Conservation (phyloP, 2,329 filamentous ascomycete genomes). For the Cercospora sp. region DNA sequence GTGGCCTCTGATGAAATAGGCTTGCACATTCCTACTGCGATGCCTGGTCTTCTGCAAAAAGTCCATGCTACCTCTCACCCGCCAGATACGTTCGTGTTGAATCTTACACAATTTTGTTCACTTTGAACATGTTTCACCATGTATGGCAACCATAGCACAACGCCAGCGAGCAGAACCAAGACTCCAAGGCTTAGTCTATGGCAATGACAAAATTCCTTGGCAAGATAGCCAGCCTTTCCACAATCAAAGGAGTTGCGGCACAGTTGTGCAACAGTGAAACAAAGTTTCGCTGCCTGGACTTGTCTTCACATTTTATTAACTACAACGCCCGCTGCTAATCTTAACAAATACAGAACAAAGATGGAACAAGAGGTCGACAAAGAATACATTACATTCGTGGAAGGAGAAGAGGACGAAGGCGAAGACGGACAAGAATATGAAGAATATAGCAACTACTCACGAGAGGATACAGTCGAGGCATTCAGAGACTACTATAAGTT, state of each 20-base stretch:
- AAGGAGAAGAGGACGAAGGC: no score
- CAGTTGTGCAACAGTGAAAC: neutral
- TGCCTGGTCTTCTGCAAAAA: neutral
- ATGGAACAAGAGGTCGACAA: no score
- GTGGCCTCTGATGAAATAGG: neutral
- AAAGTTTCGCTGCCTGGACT: neutral
- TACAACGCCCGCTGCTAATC: no score
- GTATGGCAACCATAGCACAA: no score
- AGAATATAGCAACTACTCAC: neutral
- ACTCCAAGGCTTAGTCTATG: neutral
- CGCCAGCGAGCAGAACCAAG: neutral
- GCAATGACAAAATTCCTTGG: neutral
- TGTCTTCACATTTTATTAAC: no score
- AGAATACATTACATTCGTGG: no score
- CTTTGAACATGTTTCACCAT: no score
- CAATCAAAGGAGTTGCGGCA: neutral
- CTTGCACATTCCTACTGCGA: neutral
- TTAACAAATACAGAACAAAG: no score
- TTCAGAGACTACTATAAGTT: neutral
- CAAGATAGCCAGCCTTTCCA: neutral
- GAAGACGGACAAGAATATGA: neutral
- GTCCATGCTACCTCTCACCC: no score
- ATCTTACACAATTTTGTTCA: no score
- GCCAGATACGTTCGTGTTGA: no score
- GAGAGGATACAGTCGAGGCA: neutral